Evolutionary conservation across 2,329 filamentous ascomycete species (phyloP).

Genomic region (Colletotrichum sp.): DNA sequence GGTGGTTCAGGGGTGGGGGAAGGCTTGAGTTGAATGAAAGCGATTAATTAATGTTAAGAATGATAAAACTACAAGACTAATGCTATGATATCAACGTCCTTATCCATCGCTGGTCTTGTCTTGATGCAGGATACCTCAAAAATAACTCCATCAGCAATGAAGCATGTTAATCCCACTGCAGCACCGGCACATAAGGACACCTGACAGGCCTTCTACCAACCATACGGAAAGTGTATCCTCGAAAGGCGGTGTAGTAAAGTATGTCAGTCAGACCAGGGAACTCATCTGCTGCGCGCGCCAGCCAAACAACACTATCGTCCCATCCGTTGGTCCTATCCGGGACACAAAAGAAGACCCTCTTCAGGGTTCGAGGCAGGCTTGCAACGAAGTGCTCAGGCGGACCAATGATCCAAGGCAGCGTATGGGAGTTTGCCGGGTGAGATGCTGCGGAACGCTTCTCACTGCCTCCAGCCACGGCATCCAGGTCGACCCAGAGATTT

Average conservation of each 20-base stretch:
- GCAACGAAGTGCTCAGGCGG: neutral
- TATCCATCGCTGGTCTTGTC: neutral
- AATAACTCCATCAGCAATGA: rapidly evolving
- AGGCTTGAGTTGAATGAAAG: neutral
- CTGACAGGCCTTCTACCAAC: neutral
- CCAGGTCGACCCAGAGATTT: neutral
- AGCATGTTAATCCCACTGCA: neutral
- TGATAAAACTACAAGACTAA: neutral
- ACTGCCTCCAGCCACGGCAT: neutral
- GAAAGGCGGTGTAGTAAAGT: neutral
- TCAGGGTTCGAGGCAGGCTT: neutral
- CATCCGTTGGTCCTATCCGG: neutral
- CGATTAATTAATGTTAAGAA: neutral
- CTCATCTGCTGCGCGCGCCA: neutral
- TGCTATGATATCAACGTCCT: neutral
- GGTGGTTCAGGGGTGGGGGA: conserved; percentile 24
- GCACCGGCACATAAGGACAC: neutral
- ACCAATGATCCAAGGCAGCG: neutral
- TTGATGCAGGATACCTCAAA: neutral
- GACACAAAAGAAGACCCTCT: rapidly evolving
- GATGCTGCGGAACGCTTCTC: neutral
- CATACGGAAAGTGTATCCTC: neutral
- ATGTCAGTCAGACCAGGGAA: neutral
- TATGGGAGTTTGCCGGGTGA: neutral
- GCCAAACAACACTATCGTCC: neutral